Evolutionary conservation across 2,329 filamentous ascomycete species (phyloP), one percentile per base, ranked within the genome.

Genomic region (Hypoxylon sp.): DNA sequence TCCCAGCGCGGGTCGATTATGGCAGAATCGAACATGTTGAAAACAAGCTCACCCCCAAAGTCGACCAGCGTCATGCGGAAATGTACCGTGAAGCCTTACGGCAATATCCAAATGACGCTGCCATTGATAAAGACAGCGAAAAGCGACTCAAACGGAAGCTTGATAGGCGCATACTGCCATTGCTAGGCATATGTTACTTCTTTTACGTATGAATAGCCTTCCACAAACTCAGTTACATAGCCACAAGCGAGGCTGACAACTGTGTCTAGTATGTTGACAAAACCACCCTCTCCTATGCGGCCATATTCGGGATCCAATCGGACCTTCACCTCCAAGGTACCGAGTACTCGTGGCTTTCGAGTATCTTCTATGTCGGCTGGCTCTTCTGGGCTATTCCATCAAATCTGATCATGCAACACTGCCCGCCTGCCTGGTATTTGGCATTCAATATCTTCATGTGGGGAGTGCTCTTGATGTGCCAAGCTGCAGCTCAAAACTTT

Each of bases 151-250:
- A 75, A 14, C 78, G 84, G 69, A 88, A 87, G 74, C 85, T 88
- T 58, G 86, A 89, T 68, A 78, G 83, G 4, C 85, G 87, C 81
- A 87, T 88, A 65, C 65, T 88, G n/a, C 86, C 86, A 2, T 84
- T 85, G 63, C 73, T 86, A 37, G 82, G 81, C 1, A 82, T 86
- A 47, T 86, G 83, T 67, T 86, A 86, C 72, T 81, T 82, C 0
- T 86, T 86, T 72, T 79, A 79, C 63, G 58, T 61, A 55, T 14
- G 25, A 2, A 8, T 32, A 11, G 4, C 16, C 6, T 8, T 30
- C 16, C 8, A 21, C 12, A n/a, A 16, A 1, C 12, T 5, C n/a
- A 21, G 7, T 11, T 19, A 21, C 9, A n/a, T 41, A 45, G 9
- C 3, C 2, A 19, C 25, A 4, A 11, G 9, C 14, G 29, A 46